phyloP scores from a whole-genome alignment of 2,329 filamentous ascomycete genomes.

The Aspergillus thermomutatus region DNA sequence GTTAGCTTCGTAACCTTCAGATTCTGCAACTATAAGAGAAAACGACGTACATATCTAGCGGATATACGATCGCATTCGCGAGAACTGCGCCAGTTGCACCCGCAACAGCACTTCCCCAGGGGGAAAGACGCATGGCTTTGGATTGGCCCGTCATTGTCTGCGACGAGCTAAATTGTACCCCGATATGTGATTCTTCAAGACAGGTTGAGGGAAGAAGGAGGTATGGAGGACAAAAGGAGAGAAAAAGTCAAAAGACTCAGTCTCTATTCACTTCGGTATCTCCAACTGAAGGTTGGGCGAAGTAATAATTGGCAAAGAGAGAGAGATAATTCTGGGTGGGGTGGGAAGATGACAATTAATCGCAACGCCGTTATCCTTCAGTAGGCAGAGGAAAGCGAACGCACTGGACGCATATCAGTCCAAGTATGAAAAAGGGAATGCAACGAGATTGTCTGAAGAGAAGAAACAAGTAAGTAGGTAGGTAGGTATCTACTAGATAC shows the following conservation, averaged over 20 bases:
- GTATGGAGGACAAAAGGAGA: neutral
- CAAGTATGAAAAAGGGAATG: neutral
- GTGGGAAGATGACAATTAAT: neutral
- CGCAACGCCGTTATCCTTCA: neutral
- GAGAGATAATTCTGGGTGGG: neutral
- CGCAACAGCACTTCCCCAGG: constrained; percentile 90
- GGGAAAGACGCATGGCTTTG: constrained; percentile 70
- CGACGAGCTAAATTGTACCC: neutral
- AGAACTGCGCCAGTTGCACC: constrained; percentile 90
- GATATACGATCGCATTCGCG: constrained; percentile 93
- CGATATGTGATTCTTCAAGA: neutral
- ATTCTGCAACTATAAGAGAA: neutral
- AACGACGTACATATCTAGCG: constrained; percentile 80
- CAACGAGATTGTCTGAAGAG: neutral
- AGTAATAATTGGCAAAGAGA: neutral
- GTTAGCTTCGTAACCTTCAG: constrained; percentile 12
- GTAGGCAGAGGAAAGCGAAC: neutral
- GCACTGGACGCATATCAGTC: neutral
- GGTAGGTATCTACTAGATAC: neutral
- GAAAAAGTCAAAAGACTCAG: neutral
- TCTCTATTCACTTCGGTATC: neutral
- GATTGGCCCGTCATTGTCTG: constrained; percentile 52
- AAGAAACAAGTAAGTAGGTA: neutral
- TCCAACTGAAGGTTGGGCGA: neutral
- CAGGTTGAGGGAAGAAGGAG: constrained; percentile 1